Evolutionary conservation across 2,329 filamentous ascomycete genomes (phyloP), one percentile per base, ranked within the genome.

Genomic region (Thelonectria rubi): DNA sequence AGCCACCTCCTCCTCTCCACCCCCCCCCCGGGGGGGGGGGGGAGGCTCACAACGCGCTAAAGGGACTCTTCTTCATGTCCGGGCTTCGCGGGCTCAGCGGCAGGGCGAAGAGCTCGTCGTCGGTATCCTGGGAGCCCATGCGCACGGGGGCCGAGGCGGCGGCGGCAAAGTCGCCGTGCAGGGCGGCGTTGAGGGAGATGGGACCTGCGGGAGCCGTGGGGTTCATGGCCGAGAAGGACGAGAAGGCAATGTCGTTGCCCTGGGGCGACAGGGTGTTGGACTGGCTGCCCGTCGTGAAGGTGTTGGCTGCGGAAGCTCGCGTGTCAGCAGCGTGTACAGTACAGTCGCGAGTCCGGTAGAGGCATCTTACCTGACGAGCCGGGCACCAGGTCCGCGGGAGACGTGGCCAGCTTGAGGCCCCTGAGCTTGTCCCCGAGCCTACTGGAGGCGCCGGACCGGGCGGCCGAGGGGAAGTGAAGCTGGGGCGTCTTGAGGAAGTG

Each of bases 1-100:
- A 26, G 43, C 37, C 20, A 10, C 10, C 34, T 15, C 15, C 17
- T 8, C 12, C n/a, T n/a, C n/a, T n/a, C n/a, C n/a, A n/a, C n/a
- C n/a, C n/a, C n/a, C n/a, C n/a, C n/a, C n/a, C n/a, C n/a, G n/a
- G n/a, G n/a, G n/a, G n/a, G n/a, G n/a, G n/a, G n/a, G n/a, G n/a
- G 11, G 14, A 34, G 6, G 17, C 32, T 67, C 40, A 72, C 57
- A 85, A 65, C 24, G 86, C 78, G 69, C 85, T 87, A 73, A 97
- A 97, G 0, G 93, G 93, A 72, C 91, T 94, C 69, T 88, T 91
- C 55, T 88, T 88, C 82, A 95, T 93, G 68, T 96, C 93, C 0
- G 93, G 93, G 70, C 91, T 94, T 52, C 93, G 84, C 1, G 93
- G 93, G 71, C 91, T 94, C 79, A 97, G 87, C 1, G 92, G 93